Evolutionary conservation across 257 asterid species (phyloP).

Genomic region (Gentiana straminea): DNA sequence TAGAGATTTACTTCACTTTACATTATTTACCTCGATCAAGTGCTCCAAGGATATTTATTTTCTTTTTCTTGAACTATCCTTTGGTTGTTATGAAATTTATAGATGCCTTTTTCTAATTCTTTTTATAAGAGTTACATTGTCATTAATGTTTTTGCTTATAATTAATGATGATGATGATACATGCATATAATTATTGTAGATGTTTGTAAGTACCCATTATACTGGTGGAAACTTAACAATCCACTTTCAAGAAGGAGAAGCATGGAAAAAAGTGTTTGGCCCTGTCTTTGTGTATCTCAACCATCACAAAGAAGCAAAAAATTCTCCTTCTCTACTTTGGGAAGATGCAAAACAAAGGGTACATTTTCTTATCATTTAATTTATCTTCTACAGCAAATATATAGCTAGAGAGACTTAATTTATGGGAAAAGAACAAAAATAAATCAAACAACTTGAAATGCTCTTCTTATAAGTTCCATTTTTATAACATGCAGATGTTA

Average conservation of each 20-base stretch:
- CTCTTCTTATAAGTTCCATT: background rate
- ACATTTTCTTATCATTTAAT: background rate
- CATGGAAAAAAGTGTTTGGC: slow-evolving; percentile 82
- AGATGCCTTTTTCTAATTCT: too few species aligned
- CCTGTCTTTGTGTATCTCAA: slow-evolving; percentile 67
- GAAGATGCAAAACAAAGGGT: slow-evolving; percentile 75
- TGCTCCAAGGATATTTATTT: too few species aligned
- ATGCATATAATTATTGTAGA: slow-evolving; percentile 16
- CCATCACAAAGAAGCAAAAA: slow-evolving; percentile 27
- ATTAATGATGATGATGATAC: too few species aligned
- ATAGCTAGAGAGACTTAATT: too few species aligned
- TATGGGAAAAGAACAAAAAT: too few species aligned
- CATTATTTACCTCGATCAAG: too few species aligned
- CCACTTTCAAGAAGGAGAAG: slow-evolving; percentile 43
- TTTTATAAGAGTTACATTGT: too few species aligned
- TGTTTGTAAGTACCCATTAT: slow-evolving; percentile 54
- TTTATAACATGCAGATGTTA: slow-evolving; percentile 6
- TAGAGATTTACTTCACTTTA: too few species aligned
- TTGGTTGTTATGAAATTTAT: too few species aligned
- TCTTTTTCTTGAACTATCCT: too few species aligned
- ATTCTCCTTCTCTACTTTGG: slow-evolving; percentile 40
- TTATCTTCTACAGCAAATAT: background rate
- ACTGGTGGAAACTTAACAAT: slow-evolving; percentile 48
- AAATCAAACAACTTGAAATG: background rate
- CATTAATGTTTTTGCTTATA: too few species aligned